Base-by-base conservation (phyloP, 75 land plant species). In the Pinus albicaulis region DNA sequence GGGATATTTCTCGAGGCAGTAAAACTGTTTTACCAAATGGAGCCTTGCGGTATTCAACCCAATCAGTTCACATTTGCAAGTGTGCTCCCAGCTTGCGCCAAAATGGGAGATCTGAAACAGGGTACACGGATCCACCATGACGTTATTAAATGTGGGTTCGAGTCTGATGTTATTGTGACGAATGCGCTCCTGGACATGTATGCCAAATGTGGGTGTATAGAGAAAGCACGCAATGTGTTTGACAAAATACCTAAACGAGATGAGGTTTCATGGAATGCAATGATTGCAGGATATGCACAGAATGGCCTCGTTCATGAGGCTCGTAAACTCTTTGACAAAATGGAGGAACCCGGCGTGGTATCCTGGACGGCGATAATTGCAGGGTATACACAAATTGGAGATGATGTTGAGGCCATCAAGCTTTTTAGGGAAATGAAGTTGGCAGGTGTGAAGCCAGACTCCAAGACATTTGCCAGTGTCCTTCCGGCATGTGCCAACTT, bases 131-230 rank as follows among this genome's bases (percentile, higher is more conserved):
- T 82, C n/a, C 84, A 85, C 20, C 63, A 38, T 22, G 65, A 59
- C 56, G 69, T 77, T n/a, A 48, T 74, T 28, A 72, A 63, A 73
- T 34, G 48, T 55, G 76, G 61, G 4, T 41, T 72, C 23, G 65
- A 75, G 19, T 57, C 16, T 17, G 76, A 80, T 28, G 34, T 65
- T 2, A 59, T 28, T 60, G 71, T 65, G 36, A 66, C 31, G 52
- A 86, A 63, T 55, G 75, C 78, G 23, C 79, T 83, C 26, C 38
- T 86, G 22, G 62, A 68, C 22, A 76, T 86, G 71, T 86, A 83
- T 70, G 76, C 77, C 16, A 66, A 58, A 26, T 86, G 86, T 56
- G 82, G 79, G 20, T 20, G 56, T 28, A 16, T 83, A 24, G 26
- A 20, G 11, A 14, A 63, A 23, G 81, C 82, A 5, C 57, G 80